Percentiles rank a stretch among this genome's conserved stretches.
These are phyloP conservation scores for Aspergillus puulaauensis DNA, from an alignment of 2,329 filamentous ascomycete species.

Conservation along the genomic window DNA sequence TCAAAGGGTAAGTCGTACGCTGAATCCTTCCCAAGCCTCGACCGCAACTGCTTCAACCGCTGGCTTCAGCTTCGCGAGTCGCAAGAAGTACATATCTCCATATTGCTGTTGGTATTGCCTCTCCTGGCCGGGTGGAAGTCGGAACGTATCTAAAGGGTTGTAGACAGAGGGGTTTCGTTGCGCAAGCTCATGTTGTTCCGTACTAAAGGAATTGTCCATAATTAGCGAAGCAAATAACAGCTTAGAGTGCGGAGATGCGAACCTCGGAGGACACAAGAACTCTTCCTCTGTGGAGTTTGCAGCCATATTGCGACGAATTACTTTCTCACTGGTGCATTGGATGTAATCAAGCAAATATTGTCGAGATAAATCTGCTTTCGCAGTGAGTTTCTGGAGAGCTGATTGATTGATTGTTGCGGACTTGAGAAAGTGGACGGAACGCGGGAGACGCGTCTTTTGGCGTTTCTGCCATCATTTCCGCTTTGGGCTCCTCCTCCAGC, in stretches of 20 bases:
- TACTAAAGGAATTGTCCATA: constrained; percentile 16
- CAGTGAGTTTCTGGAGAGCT: neutral
- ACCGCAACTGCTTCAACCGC: constrained; percentile 71
- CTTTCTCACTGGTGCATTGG: neutral
- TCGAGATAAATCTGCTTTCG: neutral
- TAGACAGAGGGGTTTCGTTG: constrained; percentile 64
- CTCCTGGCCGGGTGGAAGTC: constrained; percentile 62
- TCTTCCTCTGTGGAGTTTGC: constrained; percentile 15
- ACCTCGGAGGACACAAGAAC: constrained; percentile 33
- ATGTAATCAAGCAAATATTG: neutral
- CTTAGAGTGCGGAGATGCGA: constrained; percentile 8
- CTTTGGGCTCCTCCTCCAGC: constrained; percentile 14
- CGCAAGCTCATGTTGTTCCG: constrained; percentile 42
- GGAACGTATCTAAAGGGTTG: constrained; percentile 72
- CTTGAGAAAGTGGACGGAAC: constrained; percentile 6
- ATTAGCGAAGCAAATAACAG: neutral
- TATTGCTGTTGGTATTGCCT: constrained; percentile 90
- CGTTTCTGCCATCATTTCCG: constrained; percentile 22
- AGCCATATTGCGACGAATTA: constrained; percentile 16
- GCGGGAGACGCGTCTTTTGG: constrained; percentile 29
- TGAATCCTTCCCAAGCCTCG: constrained; percentile 74
- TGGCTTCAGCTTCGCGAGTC: constrained; percentile 83
- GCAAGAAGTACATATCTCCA: constrained; percentile 95
- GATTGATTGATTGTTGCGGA: constrained; percentile 1
- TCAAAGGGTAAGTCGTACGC: constrained; percentile 40